Conservation (phyloP, 306 rosid species). For the Sicyos baderoa region DNA sequence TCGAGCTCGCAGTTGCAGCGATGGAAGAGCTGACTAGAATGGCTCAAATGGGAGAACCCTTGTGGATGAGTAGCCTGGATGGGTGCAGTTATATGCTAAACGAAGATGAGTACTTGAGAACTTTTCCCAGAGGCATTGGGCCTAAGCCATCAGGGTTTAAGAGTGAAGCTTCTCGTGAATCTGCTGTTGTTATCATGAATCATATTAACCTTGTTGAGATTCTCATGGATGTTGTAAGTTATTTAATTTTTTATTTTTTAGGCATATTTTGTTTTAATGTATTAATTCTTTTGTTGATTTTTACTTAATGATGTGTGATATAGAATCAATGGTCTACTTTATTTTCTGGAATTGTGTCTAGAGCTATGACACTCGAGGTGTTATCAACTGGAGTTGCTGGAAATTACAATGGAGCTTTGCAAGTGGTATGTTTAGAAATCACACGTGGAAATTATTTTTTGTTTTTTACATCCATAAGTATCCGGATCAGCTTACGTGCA, state of each 20-base stretch:
- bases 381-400: constrained; percentile 94
- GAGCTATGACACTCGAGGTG: constrained; percentile 84
- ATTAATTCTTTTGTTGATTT: background rate
- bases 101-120: constrained; percentile 69
- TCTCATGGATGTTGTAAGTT: constrained; percentile 82
- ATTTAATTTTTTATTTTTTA: background rate
- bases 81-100: constrained; percentile 44
- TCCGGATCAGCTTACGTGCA: no score
- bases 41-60: constrained; percentile 89
- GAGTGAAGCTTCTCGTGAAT: constrained; percentile 78
- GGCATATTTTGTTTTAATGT: background rate
- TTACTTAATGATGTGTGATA: background rate
- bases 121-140: constrained; percentile 74
- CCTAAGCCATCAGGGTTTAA: constrained; percentile 65
- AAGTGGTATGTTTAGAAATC: constrained; percentile 93
- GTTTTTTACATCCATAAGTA: no score
- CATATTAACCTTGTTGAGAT: constrained; percentile 84
- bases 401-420: constrained; percentile 91
- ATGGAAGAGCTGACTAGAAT: constrained; percentile 81
- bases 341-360: constrained; percentile 81
- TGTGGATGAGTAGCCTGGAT: constrained; percentile 74
- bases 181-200: constrained; percentile 72
- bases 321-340: constrained; percentile 86
- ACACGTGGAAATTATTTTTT: no score
- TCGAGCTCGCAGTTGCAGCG: constrained; percentile 91